Percentiles rank a stretch among this genome's conserved stretches.
Evolutionary conservation across 129 eudicot genomes (phyloP).

Genomic region (Pittosporum tobira): DNA sequence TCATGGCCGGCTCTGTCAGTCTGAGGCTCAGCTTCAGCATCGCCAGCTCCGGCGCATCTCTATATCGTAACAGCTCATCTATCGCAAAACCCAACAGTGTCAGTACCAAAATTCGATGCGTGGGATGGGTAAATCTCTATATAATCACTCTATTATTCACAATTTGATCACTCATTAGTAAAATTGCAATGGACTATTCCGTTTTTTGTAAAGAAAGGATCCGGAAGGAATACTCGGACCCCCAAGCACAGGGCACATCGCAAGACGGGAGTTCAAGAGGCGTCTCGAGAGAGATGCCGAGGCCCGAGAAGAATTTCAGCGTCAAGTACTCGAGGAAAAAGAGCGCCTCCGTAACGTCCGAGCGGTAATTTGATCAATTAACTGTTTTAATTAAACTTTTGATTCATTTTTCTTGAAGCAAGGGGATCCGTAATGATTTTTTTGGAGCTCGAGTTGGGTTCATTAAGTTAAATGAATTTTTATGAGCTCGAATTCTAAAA

Average conservation of each 20-base stretch:
- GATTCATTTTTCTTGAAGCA: background rate
- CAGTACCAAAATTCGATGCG: conserved; percentile 45
- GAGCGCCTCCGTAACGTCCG: conserved; percentile 68
- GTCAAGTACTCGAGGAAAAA: conserved; percentile 63
- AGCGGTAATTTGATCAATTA: conserved; percentile 29
- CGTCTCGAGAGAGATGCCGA: conserved; percentile 68
- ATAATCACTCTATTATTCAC: background rate
- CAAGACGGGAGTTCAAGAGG: conserved; percentile 58
- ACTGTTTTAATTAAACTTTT: background rate
- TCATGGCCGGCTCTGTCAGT: conserved; percentile 33
- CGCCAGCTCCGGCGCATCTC: conserved; percentile 10
- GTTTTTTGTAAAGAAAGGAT: conserved; percentile 68
- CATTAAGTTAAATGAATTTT: no score
- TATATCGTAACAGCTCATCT: conserved; percentile 12
- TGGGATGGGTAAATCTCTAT: conserved; percentile 37
- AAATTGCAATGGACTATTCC: conserved; percentile 3
- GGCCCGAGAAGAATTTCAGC: conserved; percentile 68
- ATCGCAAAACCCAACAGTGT: conserved; percentile 17
- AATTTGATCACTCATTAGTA: background rate
- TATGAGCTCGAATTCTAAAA: no score
- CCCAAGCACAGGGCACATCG: conserved; percentile 68
- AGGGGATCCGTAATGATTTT: no score
- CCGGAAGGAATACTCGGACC: conserved; percentile 85
- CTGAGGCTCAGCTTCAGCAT: conserved; percentile 17
- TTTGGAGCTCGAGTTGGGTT: no score